These are phyloP conservation scores for Sporothrix phasma DNA, from an alignment of 2,329 filamentous ascomycete genomes.

Conservation along the genomic window DNA sequence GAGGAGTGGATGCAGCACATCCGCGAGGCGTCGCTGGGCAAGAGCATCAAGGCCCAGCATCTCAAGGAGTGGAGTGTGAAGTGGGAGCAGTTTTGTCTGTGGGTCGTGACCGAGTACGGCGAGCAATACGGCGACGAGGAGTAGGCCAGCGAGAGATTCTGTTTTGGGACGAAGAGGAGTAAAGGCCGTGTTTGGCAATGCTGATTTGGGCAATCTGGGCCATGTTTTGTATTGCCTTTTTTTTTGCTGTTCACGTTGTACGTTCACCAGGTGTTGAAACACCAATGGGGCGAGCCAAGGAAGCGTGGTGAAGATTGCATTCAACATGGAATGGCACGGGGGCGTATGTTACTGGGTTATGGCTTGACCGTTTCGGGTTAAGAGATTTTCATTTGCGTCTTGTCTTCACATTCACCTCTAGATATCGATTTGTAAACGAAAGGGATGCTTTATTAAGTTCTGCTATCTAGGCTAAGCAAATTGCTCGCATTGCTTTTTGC, in stretches of 20 bases:
- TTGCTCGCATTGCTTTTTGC: not conserved
- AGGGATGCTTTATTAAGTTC: not conserved
- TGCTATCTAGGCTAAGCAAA: not conserved
- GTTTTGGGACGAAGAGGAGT: too few relatives aligned
- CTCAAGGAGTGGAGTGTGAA: slow-evolving; percentile 69
- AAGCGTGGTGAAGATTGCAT: not conserved
- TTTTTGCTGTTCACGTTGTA: not conserved
- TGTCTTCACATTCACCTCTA: not conserved
- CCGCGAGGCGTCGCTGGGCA: slow-evolving; percentile 62
- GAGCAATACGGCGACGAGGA: slow-evolving; percentile 45
- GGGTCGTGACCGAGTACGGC: slow-evolving; percentile 71
- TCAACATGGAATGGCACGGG: slow-evolving; percentile 3
- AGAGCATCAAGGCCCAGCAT: slow-evolving; percentile 58
- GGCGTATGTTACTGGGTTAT: not conserved
- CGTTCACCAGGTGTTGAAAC: not conserved
- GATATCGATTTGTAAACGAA: not conserved
- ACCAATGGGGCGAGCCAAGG: not conserved
- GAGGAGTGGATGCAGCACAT: slow-evolving; percentile 65
- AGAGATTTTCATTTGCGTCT: not conserved
- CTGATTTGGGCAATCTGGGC: too few relatives aligned
- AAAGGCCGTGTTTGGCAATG: too few relatives aligned
- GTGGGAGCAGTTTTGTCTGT: slow-evolving; percentile 86
- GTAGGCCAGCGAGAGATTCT: too few relatives aligned
- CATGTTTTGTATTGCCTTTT: slow-evolving; percentile 17
- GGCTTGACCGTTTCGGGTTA: not conserved